A percentile compares a stretch with the other conserved stretches of the same genome.
These are phyloP conservation scores for Tuber calosporum DNA, from an alignment of 495 filamentous ascomycete species.

Conservation along the genomic window DNA sequence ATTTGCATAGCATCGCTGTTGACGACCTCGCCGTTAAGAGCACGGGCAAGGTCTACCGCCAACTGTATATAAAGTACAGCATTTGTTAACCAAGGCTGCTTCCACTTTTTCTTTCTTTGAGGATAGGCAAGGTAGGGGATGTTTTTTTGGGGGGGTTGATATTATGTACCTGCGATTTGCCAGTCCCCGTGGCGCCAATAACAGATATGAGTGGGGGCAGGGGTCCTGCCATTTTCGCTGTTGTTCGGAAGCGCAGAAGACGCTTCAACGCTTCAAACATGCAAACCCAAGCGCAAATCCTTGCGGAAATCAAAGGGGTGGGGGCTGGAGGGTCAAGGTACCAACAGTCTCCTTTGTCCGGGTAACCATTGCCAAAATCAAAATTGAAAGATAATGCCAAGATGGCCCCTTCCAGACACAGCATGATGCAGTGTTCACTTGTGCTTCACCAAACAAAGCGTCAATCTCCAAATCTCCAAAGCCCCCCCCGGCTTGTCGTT, in stretches of 20 bases:
- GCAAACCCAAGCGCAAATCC: neutral
- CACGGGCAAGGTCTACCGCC: conserved; percentile 76
- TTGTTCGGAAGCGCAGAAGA: neutral
- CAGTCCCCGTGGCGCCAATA: conserved; percentile 88
- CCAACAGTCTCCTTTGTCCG: neutral
- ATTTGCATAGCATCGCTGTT: conserved; percentile 99
- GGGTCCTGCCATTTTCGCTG: neutral
- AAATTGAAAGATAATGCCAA: neutral
- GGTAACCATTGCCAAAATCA: neutral
- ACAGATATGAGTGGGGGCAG: conserved; percentile 65
- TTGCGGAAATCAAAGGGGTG: neutral
- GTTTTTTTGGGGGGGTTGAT: neutral
- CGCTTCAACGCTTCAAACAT: neutral
- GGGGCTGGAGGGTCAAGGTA: neutral
- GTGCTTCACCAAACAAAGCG: neutral
- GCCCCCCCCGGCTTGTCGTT: neutral
- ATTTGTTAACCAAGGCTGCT: conserved; percentile 1
- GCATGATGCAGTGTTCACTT: neutral
- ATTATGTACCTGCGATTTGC: conserved; percentile 82
- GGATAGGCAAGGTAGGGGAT: conserved; percentile 24
- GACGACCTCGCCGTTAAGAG: conserved; percentile 89
- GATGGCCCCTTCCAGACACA: neutral
- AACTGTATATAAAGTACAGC: conserved; percentile 51
- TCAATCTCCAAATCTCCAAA: neutral
- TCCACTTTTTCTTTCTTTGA: neutral